Conservation (phyloP, 106 monocot species). For the Apostasia ramifera region DNA sequence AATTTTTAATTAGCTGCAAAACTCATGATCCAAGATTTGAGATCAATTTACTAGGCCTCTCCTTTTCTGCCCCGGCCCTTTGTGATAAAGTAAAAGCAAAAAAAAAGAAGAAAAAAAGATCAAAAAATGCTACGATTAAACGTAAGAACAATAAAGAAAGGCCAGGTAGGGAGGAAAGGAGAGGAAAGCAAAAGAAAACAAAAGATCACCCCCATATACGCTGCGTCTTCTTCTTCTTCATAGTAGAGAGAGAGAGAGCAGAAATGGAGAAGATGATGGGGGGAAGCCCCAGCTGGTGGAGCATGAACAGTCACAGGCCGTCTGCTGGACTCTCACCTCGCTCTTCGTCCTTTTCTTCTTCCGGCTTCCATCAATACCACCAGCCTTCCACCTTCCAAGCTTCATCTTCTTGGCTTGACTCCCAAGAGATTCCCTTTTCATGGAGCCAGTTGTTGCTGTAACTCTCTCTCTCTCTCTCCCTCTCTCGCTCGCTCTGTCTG, state of each 20-base stretch:
- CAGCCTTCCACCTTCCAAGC: conserved; percentile 19
- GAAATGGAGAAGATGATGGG: conserved; percentile 53
- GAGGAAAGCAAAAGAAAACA: background rate
- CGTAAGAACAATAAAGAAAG: background rate
- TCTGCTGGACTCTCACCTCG: conserved; percentile 17
- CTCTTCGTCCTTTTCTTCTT: conserved; percentile 16
- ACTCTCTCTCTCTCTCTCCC: conserved; percentile 7
- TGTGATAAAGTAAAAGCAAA: background rate
- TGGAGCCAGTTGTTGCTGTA: conserved; percentile 79
- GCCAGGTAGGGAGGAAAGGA: background rate
- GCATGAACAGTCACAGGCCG: conserved; percentile 25
- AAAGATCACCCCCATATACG: background rate
- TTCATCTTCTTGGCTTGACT: conserved; percentile 17
- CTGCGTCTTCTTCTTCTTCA: background rate
- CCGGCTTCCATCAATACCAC: conserved; percentile 17
- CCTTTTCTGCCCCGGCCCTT: background rate
- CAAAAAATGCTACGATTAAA: no score
- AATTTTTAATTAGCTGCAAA: no score
- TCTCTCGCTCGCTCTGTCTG: background rate
- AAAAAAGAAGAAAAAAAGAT: no score
- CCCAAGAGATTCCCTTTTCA: conserved; percentile 50
- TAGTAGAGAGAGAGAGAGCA: background rate
- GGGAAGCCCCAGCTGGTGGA: conserved; percentile 39
- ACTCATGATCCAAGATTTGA: no score
- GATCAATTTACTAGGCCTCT: background rate